Conservation (phyloP, 257 asterid genomes). For the Craterostigma plantagineum region DNA sequence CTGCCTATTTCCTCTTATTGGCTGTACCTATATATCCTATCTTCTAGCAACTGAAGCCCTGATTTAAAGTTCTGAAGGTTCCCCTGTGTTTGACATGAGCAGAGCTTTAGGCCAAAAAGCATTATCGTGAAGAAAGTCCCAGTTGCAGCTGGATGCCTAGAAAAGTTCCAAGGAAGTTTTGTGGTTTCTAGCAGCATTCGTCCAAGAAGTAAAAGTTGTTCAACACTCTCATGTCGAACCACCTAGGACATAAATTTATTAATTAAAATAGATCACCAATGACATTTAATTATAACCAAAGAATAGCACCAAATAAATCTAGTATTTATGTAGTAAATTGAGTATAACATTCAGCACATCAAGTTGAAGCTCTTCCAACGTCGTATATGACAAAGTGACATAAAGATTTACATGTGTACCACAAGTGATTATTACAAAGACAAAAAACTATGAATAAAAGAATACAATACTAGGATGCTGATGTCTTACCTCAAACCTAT, state of each 20-base stretch:
- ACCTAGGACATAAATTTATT: conserved; percentile 25
- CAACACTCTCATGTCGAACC: conserved; percentile 80
- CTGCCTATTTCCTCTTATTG: conserved; percentile 1
- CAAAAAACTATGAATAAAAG: conserved; percentile 1
- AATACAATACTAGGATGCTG: conserved; percentile 7
- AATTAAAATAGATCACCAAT: no score
- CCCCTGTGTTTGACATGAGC: conserved; percentile 78
- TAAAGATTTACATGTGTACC: no score
- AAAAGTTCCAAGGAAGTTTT: conserved; percentile 68
- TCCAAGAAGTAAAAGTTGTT: conserved; percentile 85
- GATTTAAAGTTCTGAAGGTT: conserved; percentile 61
- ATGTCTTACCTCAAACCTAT: conserved; percentile 80
- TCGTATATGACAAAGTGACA: conserved; percentile 6
- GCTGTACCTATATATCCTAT: conserved; percentile 75
- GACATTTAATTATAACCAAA: no score
- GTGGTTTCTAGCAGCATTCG: conserved; percentile 94
- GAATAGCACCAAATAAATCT: no score
- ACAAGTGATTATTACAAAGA: no score
- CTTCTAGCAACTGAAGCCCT: conserved; percentile 95
- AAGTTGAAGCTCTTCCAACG: conserved; percentile 2
- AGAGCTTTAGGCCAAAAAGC: conserved; percentile 90
- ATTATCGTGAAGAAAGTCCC: conserved; percentile 91
- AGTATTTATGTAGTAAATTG: no score
- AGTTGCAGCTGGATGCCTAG: conserved; percentile 85
- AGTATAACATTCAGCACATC: conserved; percentile 6